These are phyloP conservation scores for Teunomyces panamensis DNA, from an alignment of 805 yeast genomes.

Conservation along the genomic window DNA sequence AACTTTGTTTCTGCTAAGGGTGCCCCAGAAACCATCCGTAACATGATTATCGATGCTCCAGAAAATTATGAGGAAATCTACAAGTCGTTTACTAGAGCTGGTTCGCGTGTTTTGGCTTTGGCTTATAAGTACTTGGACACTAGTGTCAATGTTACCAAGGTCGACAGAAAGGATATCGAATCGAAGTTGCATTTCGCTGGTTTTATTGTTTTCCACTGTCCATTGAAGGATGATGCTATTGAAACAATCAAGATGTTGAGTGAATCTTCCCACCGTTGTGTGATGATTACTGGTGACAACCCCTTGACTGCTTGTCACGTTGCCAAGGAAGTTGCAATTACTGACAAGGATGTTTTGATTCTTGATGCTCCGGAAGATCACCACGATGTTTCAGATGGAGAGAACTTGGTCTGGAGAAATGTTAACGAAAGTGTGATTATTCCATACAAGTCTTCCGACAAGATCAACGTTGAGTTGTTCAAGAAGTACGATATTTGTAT, in stretches of 20 bases:
- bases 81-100: conserved; percentile 89
- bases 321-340: conserved; percentile 87
- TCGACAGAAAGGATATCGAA: conserved; percentile 78
- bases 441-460: conserved; percentile 61
- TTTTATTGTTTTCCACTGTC: conserved; percentile 95
- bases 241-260: conserved; percentile 89
- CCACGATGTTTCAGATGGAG: conserved; percentile 43
- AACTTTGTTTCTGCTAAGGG: conserved; percentile 88
- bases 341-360: conserved; percentile 78
- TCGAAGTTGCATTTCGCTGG: conserved; percentile 77
- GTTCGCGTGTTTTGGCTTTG: conserved; percentile 94
- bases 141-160: conserved; percentile 49
- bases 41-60: conserved; percentile 71
- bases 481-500: conserved; percentile 79
- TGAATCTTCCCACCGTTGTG: conserved; percentile 91
- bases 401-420: conserved; percentile 77
- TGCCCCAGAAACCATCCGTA: conserved; percentile 93
- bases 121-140: conserved; percentile 74
- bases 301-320: conserved; percentile 98
- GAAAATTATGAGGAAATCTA: conserved; percentile 77
- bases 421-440: conserved; percentile 71
- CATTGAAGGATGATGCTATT: conserved; percentile 89
- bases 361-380: conserved; percentile 80
- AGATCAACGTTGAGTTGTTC: conserved; percentile 56
- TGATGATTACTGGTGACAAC: conserved; percentile 99